A percentile compares a stretch with the other conserved stretches of the same genome.
phyloP scores from a whole-genome alignment of 2,329 filamentous ascomycete genomes.

The Aspergillus sp. region DNA sequence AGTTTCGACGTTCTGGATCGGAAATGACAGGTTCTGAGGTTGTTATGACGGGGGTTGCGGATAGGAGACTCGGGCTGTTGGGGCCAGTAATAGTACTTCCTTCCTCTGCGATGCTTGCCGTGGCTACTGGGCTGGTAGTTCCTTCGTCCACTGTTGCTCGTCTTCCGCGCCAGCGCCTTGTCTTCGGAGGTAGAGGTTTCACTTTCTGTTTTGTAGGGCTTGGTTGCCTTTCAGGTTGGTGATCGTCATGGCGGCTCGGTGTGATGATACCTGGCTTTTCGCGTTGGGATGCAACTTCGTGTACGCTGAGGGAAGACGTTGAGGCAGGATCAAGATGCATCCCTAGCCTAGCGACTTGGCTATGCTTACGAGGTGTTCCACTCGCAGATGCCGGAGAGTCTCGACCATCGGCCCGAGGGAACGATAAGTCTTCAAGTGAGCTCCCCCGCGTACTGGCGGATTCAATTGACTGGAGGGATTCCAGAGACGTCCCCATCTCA shows the following conservation, averaged over 20 bases:
- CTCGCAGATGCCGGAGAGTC: conserved; percentile 26
- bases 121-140: conserved; percentile 25
- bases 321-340: conserved; percentile 69
- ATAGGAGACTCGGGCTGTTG: conserved; percentile 7
- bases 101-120: conserved; percentile 28
- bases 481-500: conserved; percentile 23
- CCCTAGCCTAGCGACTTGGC: conserved; percentile 50
- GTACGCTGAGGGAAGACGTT: conserved; percentile 73
- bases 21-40: neutral
- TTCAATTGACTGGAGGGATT: conserved; percentile 41
- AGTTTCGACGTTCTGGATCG: neutral
- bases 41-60: conserved; percentile 13
- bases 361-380: conserved; percentile 25
- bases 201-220: conserved; percentile 27
- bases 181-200: conserved; percentile 44
- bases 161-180: conserved; percentile 44
- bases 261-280: conserved; percentile 82
- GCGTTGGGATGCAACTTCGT: conserved; percentile 74
- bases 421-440: conserved; percentile 50
- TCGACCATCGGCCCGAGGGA: conserved; percentile 31
- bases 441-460: conserved; percentile 29
- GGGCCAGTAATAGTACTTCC: conserved; percentile 13
- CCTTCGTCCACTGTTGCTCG: conserved; percentile 33
- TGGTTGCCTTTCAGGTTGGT: conserved; percentile 18
- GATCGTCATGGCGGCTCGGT: conserved; percentile 60